phyloP scores from a whole-genome alignment of 202 grass and related monocot genomes.

The Digitaria exilis region DNA sequence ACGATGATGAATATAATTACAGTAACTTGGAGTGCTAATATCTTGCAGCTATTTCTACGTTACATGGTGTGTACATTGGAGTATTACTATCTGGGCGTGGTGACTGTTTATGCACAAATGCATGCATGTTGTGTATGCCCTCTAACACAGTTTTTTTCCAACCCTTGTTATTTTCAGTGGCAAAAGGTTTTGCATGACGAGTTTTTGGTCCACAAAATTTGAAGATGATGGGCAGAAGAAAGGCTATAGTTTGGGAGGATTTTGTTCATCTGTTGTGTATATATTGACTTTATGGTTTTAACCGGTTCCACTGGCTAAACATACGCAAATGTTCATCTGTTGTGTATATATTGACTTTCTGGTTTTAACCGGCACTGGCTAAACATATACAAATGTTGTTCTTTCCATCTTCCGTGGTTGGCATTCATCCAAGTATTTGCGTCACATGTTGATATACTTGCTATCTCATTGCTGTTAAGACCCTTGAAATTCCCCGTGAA shows the following conservation, averaged over 20 bases:
- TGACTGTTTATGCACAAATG: background rate
- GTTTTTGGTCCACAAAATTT: background rate
- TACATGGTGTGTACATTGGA: background rate
- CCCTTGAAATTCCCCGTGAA: too few relatives aligned
- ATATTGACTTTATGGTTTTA: constrained; percentile 10
- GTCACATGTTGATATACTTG: background rate
- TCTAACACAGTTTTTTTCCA: constrained; percentile 3
- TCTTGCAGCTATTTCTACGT: background rate
- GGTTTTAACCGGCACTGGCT: background rate
- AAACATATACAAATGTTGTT: constrained; percentile 18
- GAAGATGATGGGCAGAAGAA: constrained; percentile 3
- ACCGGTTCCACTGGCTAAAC: background rate
- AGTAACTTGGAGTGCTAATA: background rate
- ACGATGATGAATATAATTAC: background rate
- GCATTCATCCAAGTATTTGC: background rate
- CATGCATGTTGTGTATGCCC: background rate
- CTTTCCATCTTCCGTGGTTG: background rate
- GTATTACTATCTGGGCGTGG: background rate
- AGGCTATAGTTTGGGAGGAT: background rate
- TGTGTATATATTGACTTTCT: constrained; percentile 8
- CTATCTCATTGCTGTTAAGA: background rate
- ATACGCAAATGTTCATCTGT: too few relatives aligned
- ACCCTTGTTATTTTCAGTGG: constrained; percentile 34
- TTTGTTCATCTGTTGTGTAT: background rate
- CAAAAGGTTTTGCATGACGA: constrained; percentile 39